Conservation (phyloP, 768 basidiomycete genomes). For the Hericium erinaceus region DNA sequence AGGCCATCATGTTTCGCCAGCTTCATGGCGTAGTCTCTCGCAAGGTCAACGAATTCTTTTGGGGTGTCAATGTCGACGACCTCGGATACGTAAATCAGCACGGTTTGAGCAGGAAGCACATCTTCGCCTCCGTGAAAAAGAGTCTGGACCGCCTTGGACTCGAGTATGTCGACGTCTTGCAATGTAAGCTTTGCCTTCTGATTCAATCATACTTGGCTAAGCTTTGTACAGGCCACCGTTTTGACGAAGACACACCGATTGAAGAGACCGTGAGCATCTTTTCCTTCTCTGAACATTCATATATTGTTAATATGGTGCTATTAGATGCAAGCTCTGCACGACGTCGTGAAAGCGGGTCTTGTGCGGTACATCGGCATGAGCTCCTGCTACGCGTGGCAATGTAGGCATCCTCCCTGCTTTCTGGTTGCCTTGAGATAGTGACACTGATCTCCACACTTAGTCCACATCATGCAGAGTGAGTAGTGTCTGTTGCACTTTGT, state of each 20-base stretch:
- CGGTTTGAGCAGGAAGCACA: slow-evolving; percentile 40
- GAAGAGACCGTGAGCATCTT: background rate
- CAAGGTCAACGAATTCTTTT: slow-evolving; percentile 3
- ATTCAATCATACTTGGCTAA: background rate
- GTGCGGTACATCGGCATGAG: slow-evolving; percentile 24
- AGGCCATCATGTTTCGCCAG: slow-evolving; percentile 1
- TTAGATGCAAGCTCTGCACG: slow-evolving; percentile 28
- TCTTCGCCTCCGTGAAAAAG: slow-evolving; percentile 60
- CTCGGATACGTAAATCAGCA: slow-evolving; percentile 27
- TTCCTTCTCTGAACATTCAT: background rate
- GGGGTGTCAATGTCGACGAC: slow-evolving; percentile 12
- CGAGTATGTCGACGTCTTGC: slow-evolving; percentile 65
- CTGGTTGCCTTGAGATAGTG: background rate
- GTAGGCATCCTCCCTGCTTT: slow-evolving; percentile 6
- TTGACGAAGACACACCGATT: slow-evolving; percentile 25
- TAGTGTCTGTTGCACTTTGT: background rate
- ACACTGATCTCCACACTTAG: background rate
- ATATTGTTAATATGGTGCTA: background rate
- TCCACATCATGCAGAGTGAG: slow-evolving; percentile 1
- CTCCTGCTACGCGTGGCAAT: slow-evolving; percentile 19
- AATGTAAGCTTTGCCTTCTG: slow-evolving; percentile 27
- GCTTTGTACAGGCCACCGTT: slow-evolving; percentile 15
- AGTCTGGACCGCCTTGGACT: slow-evolving; percentile 58
- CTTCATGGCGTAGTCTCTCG: slow-evolving; percentile 8
- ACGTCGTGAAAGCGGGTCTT: slow-evolving; percentile 27